Evolutionary conservation across 2,329 filamentous ascomycete genomes (phyloP).

Genomic region (Fusarium scirpi): DNA sequence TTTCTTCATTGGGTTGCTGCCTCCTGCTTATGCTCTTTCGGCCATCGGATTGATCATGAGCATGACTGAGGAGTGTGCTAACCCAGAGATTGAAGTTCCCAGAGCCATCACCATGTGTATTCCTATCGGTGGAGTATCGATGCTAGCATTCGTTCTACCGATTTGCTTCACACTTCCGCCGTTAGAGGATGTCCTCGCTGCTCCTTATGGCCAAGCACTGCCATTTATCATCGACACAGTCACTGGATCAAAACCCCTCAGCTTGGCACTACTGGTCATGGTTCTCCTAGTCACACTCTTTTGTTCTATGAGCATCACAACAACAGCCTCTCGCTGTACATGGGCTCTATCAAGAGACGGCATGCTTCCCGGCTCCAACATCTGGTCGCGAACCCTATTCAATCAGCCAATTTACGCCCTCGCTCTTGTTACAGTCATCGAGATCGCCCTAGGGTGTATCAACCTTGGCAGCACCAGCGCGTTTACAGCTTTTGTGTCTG

Average conservation of each 20-base stretch:
- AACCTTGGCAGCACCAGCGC: constrained; percentile 5
- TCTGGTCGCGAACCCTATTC: background rate
- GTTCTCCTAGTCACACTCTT: background rate
- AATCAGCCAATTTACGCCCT: background rate
- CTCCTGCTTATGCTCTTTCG: background rate
- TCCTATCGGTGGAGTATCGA: background rate
- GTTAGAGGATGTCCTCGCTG: background rate
- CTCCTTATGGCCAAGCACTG: background rate
- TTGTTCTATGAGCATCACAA: background rate
- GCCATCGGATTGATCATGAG: background rate
- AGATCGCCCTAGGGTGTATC: background rate
- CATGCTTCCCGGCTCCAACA: background rate
- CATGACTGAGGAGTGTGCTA: constrained; percentile 8
- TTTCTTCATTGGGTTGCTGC: background rate
- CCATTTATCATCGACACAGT: background rate
- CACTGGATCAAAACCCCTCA: background rate
- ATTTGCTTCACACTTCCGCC: background rate
- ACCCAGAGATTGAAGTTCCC: background rate
- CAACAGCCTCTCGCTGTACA: background rate
- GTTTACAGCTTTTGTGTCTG: constrained; percentile 1
- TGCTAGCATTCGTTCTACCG: background rate
- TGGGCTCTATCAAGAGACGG: background rate
- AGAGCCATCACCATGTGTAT: background rate
- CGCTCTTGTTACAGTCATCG: background rate
- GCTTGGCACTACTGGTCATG: background rate